Evolutionary conservation across 2,329 filamentous ascomycete species (phyloP), one percentile per base, ranked within the genome.

Genomic region (Scytalidium sp.): DNA sequence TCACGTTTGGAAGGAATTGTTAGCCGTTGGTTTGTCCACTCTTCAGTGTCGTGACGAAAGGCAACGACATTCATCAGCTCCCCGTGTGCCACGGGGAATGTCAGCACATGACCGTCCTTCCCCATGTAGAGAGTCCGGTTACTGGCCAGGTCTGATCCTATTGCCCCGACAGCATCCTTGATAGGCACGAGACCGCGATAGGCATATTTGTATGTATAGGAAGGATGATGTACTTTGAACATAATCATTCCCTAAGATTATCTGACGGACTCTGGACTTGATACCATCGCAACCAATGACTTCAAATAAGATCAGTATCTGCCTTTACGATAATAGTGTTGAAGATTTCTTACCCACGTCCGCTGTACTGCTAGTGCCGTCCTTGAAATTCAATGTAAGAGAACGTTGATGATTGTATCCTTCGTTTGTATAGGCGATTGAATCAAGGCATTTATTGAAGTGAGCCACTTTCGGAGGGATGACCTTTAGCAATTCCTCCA

Each of bases 261-360:
- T 58, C 17, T 73, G 5, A 79, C 71, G 5, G 75, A 70, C 7
- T 68, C 67, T 1, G 75, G 81, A 61, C 78, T 80, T 79, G 62
- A 86, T 83, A 1, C 83, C 83, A 61, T 86, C 83, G 56, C 79
- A 83, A 7, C 78, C 82, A 42, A 85, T 68, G 1, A 81, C 75
- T 15, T n/a, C 32, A 36, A n/a, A 10, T 15, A 36, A 36, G 13
- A 36, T 15, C 32, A 36, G 13, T 10, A 15, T 36, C 32, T 36
- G 5, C 20, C 15, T 25, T 15, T 43, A 43, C 20, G 10, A 15
- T 43, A 17, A 15, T 19, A 25, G 19, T 11, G 41, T 11, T 13
- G 19, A 19, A n/a, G 17, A 42, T 39, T 23, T 20, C 43, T 40
- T 52, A 80, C 75, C 11, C 3, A 70, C 67, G 45, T 66, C 67